A percentile compares a stretch with the other conserved stretches of the same genome.
These are phyloP conservation scores for Kwoniella shandongensis DNA, from an alignment of 768 basidiomycete genomes.

Conservation along the genomic window DNA sequence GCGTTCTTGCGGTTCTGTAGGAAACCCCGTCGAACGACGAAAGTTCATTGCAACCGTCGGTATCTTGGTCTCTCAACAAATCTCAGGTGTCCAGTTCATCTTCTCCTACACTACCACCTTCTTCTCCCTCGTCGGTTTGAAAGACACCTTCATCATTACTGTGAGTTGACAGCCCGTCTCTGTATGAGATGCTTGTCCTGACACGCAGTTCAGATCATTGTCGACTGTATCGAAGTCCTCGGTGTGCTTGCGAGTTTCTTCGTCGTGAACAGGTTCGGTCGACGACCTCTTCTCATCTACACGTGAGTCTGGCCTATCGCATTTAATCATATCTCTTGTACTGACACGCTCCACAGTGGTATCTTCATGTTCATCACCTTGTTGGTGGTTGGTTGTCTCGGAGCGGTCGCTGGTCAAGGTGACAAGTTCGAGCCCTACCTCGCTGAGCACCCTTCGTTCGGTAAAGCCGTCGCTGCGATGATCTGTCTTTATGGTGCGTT, in stretches of 20 bases:
- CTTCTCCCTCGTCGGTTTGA: conserved; percentile 43
- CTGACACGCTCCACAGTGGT: conserved; percentile 14
- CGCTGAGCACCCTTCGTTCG: conserved; percentile 26
- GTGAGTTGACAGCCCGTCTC: conserved; percentile 13
- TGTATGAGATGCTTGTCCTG: not conserved
- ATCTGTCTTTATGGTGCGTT: conserved; percentile 44
- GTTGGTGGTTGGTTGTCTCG: conserved; percentile 48
- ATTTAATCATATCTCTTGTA: not conserved
- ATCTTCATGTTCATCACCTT: conserved; percentile 49
- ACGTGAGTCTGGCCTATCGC: conserved; percentile 25
- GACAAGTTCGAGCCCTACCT: conserved; percentile 31
- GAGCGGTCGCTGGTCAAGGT: conserved; percentile 40
- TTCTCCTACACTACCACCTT: conserved; percentile 36
- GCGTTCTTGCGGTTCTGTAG: not conserved
- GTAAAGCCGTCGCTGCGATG: conserved; percentile 50
- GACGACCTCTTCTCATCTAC: conserved; percentile 46
- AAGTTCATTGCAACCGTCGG: conserved; percentile 52
- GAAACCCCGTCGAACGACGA: conserved; percentile 41
- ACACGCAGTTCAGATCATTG: conserved; percentile 30
- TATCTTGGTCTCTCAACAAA: conserved; percentile 52
- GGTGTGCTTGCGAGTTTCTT: conserved; percentile 46
- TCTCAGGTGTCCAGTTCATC: conserved; percentile 53
- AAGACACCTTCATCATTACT: conserved; percentile 45
- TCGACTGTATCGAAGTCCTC: conserved; percentile 45
- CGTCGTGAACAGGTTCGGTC: conserved; percentile 49